phyloP scores from a whole-genome alignment of 2,329 filamentous ascomycete genomes.

The Sporothrix dimorphospora region DNA sequence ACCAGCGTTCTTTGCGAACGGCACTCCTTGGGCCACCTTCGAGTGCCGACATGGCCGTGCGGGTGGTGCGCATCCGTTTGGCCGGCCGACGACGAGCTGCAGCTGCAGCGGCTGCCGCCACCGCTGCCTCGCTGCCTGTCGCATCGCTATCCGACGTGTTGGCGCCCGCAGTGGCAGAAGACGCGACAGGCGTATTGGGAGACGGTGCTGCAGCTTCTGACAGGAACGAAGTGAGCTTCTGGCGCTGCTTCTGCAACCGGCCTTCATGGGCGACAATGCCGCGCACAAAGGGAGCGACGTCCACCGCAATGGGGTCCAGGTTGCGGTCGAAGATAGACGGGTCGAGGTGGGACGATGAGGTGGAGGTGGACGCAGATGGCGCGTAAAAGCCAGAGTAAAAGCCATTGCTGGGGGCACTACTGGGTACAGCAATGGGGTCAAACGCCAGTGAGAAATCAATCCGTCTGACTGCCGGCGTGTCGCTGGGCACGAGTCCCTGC shows the following conservation, averaged over 20 bases:
- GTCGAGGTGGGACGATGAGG: slow-evolving; percentile 53
- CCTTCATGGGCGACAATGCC: slow-evolving; percentile 78
- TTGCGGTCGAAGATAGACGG: slow-evolving; percentile 79
- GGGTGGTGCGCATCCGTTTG: slow-evolving; percentile 66
- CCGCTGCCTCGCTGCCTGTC: not conserved
- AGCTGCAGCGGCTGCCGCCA: not conserved
- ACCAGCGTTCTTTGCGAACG: slow-evolving; percentile 70
- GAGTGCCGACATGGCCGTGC: slow-evolving; percentile 69
- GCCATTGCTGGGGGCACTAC: slow-evolving; percentile 34
- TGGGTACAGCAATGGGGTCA: slow-evolving; percentile 60
- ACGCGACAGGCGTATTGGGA: slow-evolving; percentile 3
- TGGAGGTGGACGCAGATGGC: slow-evolving; percentile 35
- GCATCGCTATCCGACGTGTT: slow-evolving; percentile 6
- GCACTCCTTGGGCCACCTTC: slow-evolving; percentile 66
- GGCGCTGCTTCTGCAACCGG: slow-evolving; percentile 67
- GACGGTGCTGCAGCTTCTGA: slow-evolving; percentile 44
- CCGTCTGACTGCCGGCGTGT: slow-evolving; percentile 45
- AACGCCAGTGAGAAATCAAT: slow-evolving; percentile 62
- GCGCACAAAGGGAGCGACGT: slow-evolving; percentile 89
- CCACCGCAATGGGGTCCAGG: slow-evolving; percentile 65
- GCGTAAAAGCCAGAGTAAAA: slow-evolving; percentile 33
- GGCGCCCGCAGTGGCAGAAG: slow-evolving; percentile 35
- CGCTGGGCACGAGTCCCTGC: slow-evolving; percentile 40
- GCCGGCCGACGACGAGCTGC: slow-evolving; percentile 8
- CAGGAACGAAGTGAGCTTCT: slow-evolving; percentile 58